A percentile compares a stretch with the other conserved stretches of the same genome.
Conservation (phyloP, 2,329 filamentous ascomycete genomes). For the Gnomoniopsis sp. region DNA sequence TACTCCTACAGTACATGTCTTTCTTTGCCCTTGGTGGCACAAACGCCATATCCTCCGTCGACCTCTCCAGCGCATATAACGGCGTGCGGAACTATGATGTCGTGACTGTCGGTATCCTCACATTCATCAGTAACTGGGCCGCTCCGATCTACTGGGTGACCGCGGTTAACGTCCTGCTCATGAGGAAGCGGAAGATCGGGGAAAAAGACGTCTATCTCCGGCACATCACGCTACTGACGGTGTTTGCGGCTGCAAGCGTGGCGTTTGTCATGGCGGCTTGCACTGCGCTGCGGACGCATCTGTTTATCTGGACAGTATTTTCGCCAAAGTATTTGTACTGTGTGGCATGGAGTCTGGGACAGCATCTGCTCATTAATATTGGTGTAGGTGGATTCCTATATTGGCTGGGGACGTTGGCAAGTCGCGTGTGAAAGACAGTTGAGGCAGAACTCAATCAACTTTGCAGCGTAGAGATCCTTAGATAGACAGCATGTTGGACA, state of each 20-base stretch:
- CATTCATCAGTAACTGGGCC: conserved; percentile 88
- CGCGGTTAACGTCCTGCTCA: conserved; percentile 58
- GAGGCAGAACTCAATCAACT: conserved; percentile 12
- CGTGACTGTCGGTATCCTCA: conserved; percentile 74
- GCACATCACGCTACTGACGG: conserved; percentile 64
- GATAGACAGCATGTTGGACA: not conserved
- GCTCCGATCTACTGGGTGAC: conserved; percentile 85
- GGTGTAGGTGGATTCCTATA: conserved; percentile 57
- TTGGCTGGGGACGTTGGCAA: conserved; percentile 39
- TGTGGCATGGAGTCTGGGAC: conserved; percentile 80
- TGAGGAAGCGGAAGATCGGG: conserved; percentile 33
- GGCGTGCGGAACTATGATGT: conserved; percentile 80
- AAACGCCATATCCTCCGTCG: conserved; percentile 94
- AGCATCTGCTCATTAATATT: conserved; percentile 74
- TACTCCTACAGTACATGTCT: conserved; percentile 75
- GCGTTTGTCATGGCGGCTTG: conserved; percentile 85
- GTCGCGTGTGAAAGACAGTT: not conserved
- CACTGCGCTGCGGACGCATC: conserved; percentile 75
- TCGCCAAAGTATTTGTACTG: conserved; percentile 94
- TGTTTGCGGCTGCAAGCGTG: conserved; percentile 64
- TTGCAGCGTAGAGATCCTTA: conserved; percentile 1
- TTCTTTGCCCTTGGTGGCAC: conserved; percentile 92
- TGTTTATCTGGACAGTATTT: conserved; percentile 99
- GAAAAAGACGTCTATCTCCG: conserved; percentile 33
- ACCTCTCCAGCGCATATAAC: conserved; percentile 93